Base-by-base conservation (phyloP, 2,329 filamentous ascomycete genomes). In the Trichoderma breve region DNA sequence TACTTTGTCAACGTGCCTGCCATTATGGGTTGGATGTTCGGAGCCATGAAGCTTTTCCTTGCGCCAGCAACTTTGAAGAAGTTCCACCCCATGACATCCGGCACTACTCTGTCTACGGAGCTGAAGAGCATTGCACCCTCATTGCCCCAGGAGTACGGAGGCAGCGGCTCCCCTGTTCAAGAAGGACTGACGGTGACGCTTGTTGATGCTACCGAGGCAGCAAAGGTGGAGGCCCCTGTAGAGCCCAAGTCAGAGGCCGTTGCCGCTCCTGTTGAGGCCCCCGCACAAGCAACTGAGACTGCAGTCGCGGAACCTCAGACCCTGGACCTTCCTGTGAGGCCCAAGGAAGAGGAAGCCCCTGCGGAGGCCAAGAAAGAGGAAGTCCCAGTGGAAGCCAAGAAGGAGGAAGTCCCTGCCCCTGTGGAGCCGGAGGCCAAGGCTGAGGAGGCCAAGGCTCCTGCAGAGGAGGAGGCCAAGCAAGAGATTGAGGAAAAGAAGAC, bases 1-100 rank as follows among this genome's bases (percentile, higher is more conserved):
- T 98, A 95, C 87, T 98, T 98, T 80, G 92, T 98, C 83, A 98
- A 98, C 78, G 93, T 98, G 6, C 95, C 95, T 0, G 83, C 91
- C 71, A 86, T 98, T 77, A 98, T 98, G 95, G 93, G 93, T 71
- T 98, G 95, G 86, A 88, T 94, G 79, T 94, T 92, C 80, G 84
- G 86, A 24, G 87, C 91, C 69, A 91, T 94, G 84, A 94, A 94
- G 84, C 82, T 93, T 21, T 91, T 95, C 80, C 84, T 94, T 57
- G 89, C 91, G 34, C 86, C 90, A 64, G 91, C 92, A 78, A 94
- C 92, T 1, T 86, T 92, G 75, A 91, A 91, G 83, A 94, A 94
- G 80, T 93, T 94, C 82, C 91, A 93, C 78, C 92, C 92, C 60
- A 89, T 95, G 83, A 86, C 87, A 74, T 93, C 92, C 76, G 94